Conservation (phyloP, 371 early-diverging fungal species). For the Gilbertella persicaria region DNA sequence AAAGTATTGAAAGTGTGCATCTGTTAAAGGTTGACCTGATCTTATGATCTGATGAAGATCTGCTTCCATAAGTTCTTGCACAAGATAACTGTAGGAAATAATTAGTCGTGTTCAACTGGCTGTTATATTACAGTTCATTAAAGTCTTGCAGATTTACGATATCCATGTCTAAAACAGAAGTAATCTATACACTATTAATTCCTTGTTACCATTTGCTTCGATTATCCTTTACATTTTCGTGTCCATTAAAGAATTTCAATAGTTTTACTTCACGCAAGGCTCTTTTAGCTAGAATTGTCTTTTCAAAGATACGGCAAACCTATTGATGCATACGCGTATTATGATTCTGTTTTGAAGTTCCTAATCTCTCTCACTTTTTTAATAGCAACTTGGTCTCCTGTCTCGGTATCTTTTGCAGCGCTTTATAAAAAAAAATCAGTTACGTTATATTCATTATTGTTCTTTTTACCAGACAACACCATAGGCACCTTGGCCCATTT, state of each 20-base stretch:
- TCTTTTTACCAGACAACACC: slow-evolving; percentile 85
- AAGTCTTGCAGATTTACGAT: slow-evolving; percentile 62
- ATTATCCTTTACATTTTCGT: slow-evolving; percentile 77
- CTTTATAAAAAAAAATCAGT: slow-evolving; percentile 38
- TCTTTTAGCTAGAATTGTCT: slow-evolving; percentile 83
- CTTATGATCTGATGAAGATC: slow-evolving; percentile 98
- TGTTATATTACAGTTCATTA: slow-evolving; percentile 75
- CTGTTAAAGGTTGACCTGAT: slow-evolving; percentile 94
- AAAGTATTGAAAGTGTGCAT: slow-evolving; percentile 98
- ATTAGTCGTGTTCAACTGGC: background rate
- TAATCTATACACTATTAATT: too few species aligned
- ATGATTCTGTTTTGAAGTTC: background rate
- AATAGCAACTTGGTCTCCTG: slow-evolving; percentile 89
- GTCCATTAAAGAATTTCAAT: slow-evolving; percentile 85
- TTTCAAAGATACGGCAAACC: slow-evolving; percentile 69
- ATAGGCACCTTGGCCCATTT: slow-evolving; percentile 94
- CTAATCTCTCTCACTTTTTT: slow-evolving; percentile 70
- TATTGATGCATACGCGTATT: too few species aligned
- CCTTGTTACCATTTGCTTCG: background rate
- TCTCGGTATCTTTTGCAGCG: slow-evolving; percentile 76
- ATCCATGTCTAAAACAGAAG: slow-evolving; percentile 69
- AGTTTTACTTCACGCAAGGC: slow-evolving; percentile 90
- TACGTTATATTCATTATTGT: too few species aligned
- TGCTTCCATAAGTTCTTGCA: slow-evolving; percentile 98
- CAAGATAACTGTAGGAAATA: slow-evolving; percentile 60